Evolutionary conservation across 495 filamentous ascomycete genomes (phyloP), one percentile per base, ranked within the genome.

Genomic region (Xylaria bambusicola): DNA sequence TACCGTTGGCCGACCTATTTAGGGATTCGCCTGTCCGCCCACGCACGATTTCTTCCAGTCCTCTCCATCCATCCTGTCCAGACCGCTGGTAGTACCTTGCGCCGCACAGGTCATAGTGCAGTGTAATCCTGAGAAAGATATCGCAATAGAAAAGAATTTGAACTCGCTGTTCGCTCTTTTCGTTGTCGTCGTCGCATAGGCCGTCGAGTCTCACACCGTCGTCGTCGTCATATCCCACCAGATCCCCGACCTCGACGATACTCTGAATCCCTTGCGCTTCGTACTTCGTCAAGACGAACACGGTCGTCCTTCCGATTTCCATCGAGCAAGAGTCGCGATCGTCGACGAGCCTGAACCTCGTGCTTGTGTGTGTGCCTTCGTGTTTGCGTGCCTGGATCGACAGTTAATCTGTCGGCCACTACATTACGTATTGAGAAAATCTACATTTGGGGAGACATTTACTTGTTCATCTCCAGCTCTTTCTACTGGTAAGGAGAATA

Each of bases 401-500:
- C 33, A 31, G n/a, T 23, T 5, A 18, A 38, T 53, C 68, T 64
- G 64, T 61, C 68, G 56, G 65, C 66, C 62, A 47, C 38, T 58
- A 51, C 62, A 47, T 35, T 58, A 51, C 66, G 63, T 68, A 59
- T 48, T 72, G 72, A 72, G 73, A 77, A 67, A 66, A 58, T 20
- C 52, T 38, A 68, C 62, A 73, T 73, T 77, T 86, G 91, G 92
- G 90, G 93, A 97, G 87, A 91, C 93, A 97, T 97, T 97, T 75
- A 86, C 67, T 97, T 96, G 93, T 96, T 90, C 82, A 90, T 96
- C 92, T 96, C 92, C 89, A 79, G 61, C 62, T 52, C 35, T 36
- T 80, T 79, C 13, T 12, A 73, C 82, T 79, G 86, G 88, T 91
- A 89, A 86, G 89, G 72, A 71, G 72, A 72, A 65, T 62, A 57